A percentile compares a stretch with the other conserved stretches of the same genome.
phyloP scores from a whole-genome alignment of 2,329 filamentous ascomycete species.

The Saccharata proteae region DNA sequence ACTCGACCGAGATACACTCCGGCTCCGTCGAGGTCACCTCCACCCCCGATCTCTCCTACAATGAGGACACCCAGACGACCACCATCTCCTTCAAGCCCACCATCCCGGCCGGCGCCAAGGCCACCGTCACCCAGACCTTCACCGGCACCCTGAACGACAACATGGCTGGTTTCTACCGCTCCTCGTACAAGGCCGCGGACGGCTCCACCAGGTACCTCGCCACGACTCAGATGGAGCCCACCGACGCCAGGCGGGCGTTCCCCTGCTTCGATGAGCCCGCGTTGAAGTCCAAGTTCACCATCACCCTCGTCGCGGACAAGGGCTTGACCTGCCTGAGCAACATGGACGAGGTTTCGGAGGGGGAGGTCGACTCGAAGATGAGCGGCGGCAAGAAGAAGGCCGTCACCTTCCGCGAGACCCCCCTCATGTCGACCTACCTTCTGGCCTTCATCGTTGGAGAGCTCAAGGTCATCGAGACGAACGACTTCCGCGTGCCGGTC shows the following conservation, averaged over 20 bases:
- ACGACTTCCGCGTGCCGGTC: conserved; percentile 80
- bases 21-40: conserved; percentile 46
- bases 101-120: conserved; percentile 63
- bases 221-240: conserved; percentile 92
- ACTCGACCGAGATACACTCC: conserved; percentile 55
- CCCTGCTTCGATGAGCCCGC: conserved; percentile 98
- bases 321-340: conserved; percentile 86
- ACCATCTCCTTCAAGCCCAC: conserved; percentile 67
- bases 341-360: conserved; percentile 86
- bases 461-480: conserved; percentile 86
- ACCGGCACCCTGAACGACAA: conserved; percentile 76
- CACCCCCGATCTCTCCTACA: conserved; percentile 57
- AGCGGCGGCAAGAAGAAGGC: conserved; percentile 60
- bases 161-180: conserved; percentile 96
- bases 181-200: conserved; percentile 74
- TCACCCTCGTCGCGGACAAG: conserved; percentile 85
- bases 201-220: conserved; percentile 74
- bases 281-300: conserved; percentile 86
- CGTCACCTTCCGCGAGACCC: conserved; percentile 84
- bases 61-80: conserved; percentile 70
- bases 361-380: conserved; percentile 51
- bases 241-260: conserved; percentile 83
- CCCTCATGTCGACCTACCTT: conserved; percentile 92
- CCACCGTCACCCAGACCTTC: conserved; percentile 66
- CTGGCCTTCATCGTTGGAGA: conserved; percentile 90